Base-by-base conservation (phyloP, 371 early-diverging fungal genomes). In the Rhizopus arrhizus region DNA sequence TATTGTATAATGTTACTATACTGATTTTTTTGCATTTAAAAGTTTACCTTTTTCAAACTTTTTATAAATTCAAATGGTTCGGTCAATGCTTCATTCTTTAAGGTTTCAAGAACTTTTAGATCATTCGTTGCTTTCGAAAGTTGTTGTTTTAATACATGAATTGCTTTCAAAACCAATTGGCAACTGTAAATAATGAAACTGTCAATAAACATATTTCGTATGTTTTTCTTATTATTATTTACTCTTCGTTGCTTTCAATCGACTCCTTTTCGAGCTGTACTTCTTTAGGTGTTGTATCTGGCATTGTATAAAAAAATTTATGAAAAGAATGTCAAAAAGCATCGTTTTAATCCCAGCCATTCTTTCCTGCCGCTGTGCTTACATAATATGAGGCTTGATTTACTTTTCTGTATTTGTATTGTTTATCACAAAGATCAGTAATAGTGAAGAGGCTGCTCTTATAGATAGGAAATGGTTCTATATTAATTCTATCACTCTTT, bases 1-100 rank as follows among this genome's bases (percentile, higher is more conserved):
- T 65, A 69, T 55, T 32, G 35, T 46, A 0, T 47, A 48, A 32
- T 35, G 36, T 40, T 6, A 22, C 22, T 42, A 36, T 41, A 22
- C 9, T 10, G 2, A 28, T 12, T 31, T 12, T 15, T 41, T 10
- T 32, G 28, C 2, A 49, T 42, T 56, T 3, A 9, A 47, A 31
- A 47, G 41, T n/a, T 16, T 73, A 77, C 81, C 70, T 79, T 80
- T 15, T 78, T 81, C 31, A 85, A 47, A 40, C 74, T 71, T 5
- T 59, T 54, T 36, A 85, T 53, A 62, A 83, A 85, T 12, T 73
- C 72, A 65, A 77, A 74, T 6, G 86, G 86, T 10, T 79, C 75
- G 0, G 66, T 55, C 28, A 82, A 53, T 10, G 84, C 83, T 52
- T 72, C 72, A 38, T 70, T 58, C 53, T 85, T 85, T 12, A 85